Conservation (phyloP, 768 basidiomycete genomes). For the Sarcodon aspratus region DNA sequence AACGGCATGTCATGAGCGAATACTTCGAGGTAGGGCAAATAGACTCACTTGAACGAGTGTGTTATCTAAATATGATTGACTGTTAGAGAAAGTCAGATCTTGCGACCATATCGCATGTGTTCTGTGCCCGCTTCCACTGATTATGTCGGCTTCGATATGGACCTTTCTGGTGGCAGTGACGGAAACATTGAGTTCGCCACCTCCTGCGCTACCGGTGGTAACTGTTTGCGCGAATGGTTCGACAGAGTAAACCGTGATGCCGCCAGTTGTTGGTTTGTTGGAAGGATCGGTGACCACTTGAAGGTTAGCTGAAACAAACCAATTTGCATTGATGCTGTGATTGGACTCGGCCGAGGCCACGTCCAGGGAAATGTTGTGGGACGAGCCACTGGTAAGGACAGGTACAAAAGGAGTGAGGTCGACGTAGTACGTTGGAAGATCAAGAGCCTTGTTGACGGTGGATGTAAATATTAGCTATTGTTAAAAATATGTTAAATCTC, state of each 20-base stretch:
- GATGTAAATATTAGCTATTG: neutral
- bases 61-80: conserved; percentile 47
- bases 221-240: conserved; percentile 43
- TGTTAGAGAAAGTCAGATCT: conserved; percentile 45
- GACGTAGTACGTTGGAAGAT: conserved; percentile 67
- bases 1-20: neutral
- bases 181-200: conserved; percentile 45
- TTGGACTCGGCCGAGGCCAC: conserved; percentile 58
- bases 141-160: conserved; percentile 48
- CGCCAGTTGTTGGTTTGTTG: conserved; percentile 52
- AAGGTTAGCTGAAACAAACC: conserved; percentile 63
- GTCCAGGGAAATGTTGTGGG: conserved; percentile 64
- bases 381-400: conserved; percentile 50
- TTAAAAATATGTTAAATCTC: neutral
- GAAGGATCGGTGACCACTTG: conserved; percentile 63
- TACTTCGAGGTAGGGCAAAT: neutral
- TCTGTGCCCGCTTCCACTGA: conserved; percentile 46
- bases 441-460: conserved; percentile 38
- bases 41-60: conserved; percentile 24
- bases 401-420: conserved; percentile 75
- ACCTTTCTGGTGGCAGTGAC: conserved; percentile 48
- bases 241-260: conserved; percentile 46
- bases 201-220: conserved; percentile 29
- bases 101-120: conserved; percentile 55
- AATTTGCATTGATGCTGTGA: conserved; percentile 60